Evolutionary conservation across 108 stramenopile species (phyloP).

Genomic region (Cyclotella atomus): DNA sequence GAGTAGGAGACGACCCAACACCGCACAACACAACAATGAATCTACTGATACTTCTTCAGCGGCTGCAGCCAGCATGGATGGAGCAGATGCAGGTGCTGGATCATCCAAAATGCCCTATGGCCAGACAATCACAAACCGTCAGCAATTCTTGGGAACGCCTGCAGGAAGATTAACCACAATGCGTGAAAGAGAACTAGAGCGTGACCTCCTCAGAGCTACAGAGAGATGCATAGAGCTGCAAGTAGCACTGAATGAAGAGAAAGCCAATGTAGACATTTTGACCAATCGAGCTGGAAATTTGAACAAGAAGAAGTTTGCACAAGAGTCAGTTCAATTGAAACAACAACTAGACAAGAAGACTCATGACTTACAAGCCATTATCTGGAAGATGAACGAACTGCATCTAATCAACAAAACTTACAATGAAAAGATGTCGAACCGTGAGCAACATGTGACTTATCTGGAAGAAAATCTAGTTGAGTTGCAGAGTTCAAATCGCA

Average conservation of each 20-base stretch:
- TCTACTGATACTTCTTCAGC: conserved; percentile 4
- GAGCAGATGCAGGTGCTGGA: conserved; percentile 31
- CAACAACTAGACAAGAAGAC: conserved; percentile 79
- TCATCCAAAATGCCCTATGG: conserved; percentile 27
- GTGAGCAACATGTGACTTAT: conserved; percentile 83
- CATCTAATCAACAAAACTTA: conserved; percentile 88
- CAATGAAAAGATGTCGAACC: conserved; percentile 71
- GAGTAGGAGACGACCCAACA: conserved; percentile 3
- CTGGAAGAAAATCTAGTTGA: conserved; percentile 80
- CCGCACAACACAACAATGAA: conserved; percentile 11
- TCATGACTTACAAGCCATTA: conserved; percentile 76
- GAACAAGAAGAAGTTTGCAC: conserved; percentile 68
- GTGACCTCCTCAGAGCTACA: conserved; percentile 68
- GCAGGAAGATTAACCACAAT: conserved; percentile 66
- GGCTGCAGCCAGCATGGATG: not conserved
- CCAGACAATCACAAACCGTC: conserved; percentile 60
- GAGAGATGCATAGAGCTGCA: conserved; percentile 76
- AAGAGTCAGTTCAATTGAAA: conserved; percentile 67
- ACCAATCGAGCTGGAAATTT: conserved; percentile 56
- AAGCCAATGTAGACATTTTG: conserved; percentile 79
- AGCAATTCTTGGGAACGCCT: conserved; percentile 71
- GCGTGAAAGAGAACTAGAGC: conserved; percentile 76
- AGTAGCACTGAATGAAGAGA: conserved; percentile 77
- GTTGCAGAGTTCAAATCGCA: conserved; percentile 69
- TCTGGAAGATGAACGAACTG: conserved; percentile 92